Conservation (phyloP, 306 rosid species). For the Sindora glabra region DNA sequence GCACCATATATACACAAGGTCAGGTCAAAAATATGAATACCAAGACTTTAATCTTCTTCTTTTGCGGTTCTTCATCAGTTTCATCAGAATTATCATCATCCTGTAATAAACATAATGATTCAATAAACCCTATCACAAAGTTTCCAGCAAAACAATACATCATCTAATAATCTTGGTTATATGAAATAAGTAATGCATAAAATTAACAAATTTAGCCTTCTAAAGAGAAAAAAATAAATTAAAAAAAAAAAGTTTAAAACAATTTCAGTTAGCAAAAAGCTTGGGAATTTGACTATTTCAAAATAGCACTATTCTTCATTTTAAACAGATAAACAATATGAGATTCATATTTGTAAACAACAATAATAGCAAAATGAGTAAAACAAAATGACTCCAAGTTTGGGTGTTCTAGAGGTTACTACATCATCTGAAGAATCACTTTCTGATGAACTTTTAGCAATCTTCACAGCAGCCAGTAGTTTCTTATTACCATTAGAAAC, state of each 20-base stretch:
- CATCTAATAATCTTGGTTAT: too few relatives aligned
- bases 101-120: slow-evolving; percentile 10
- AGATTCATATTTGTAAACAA: not conserved
- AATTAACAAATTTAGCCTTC: too few relatives aligned
- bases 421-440: slow-evolving; percentile 35
- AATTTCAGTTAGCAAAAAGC: too few relatives aligned
- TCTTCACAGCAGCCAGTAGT: slow-evolving; percentile 8
- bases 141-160: too few relatives aligned
- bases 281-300: too few relatives aligned
- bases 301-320: not conserved
- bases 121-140: too few relatives aligned
- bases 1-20: not conserved
- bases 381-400: not conserved
- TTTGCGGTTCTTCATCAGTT: slow-evolving; percentile 34
- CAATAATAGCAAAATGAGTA: not conserved
- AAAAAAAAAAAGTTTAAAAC: too few relatives aligned
- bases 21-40: slow-evolving; percentile 3
- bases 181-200: too few relatives aligned
- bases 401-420: not conserved
- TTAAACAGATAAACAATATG: not conserved
- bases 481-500: slow-evolving; percentile 22
- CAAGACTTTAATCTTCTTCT: slow-evolving; percentile 26
- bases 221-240: too few relatives aligned
- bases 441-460: slow-evolving; percentile 27
- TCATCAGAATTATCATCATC: slow-evolving; percentile 46